A percentile compares a stretch with the other conserved stretches of the same genome.
phyloP scores from a whole-genome alignment of 495 filamentous ascomycete genomes.

The Penicillium riverlandense region DNA sequence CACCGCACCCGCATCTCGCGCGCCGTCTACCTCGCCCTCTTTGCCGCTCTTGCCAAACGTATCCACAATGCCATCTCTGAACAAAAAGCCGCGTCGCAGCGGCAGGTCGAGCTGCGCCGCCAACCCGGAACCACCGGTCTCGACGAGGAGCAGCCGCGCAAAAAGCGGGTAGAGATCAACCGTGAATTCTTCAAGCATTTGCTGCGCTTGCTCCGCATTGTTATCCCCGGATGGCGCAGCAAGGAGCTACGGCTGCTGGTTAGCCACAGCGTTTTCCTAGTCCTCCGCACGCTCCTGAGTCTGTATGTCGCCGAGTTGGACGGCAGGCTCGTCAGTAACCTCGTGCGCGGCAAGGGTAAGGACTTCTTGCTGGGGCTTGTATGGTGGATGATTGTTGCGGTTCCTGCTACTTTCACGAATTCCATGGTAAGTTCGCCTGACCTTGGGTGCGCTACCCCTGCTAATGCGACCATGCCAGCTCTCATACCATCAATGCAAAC shows the following conservation, averaged over 20 bases:
- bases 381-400: constrained; percentile 98
- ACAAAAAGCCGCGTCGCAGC: constrained; percentile 80
- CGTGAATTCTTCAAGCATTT: constrained; percentile 90
- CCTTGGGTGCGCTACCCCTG: neutral
- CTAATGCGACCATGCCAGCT: constrained; percentile 45
- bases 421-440: constrained; percentile 68
- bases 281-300: constrained; percentile 83
- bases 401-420: constrained; percentile 98
- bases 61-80: constrained; percentile 86
- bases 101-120: constrained; percentile 53
- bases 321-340: constrained; percentile 78
- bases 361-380: constrained; percentile 84
- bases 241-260: constrained; percentile 80
- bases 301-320: constrained; percentile 95
- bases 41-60: constrained; percentile 80
- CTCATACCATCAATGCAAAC: constrained; percentile 95
- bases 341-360: constrained; percentile 85
- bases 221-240: constrained; percentile 82
- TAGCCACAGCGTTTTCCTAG: constrained; percentile 82
- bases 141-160: constrained; percentile 47
- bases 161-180: constrained; percentile 82
- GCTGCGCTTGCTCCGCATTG: constrained; percentile 71
- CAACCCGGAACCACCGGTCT: constrained; percentile 49
- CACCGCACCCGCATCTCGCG: constrained; percentile 88
- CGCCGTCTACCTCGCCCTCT: constrained; percentile 84